Base-by-base conservation (phyloP, 768 basidiomycete genomes). In the Leccinum olivaceopallidum region DNA sequence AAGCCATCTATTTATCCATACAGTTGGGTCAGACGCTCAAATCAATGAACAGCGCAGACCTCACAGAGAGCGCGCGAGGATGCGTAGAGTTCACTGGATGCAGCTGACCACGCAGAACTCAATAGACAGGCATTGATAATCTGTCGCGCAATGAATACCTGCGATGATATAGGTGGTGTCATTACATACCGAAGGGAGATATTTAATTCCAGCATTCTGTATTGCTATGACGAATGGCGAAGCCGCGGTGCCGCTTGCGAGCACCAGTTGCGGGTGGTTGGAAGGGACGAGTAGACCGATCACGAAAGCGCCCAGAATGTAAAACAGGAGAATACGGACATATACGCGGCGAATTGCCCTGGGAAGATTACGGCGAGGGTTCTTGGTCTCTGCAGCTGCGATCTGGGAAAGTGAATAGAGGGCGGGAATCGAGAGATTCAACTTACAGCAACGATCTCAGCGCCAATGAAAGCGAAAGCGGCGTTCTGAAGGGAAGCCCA, bases 61-160 rank as follows among this genome's bases (percentile, higher is more conserved):
- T 66, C 63, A 91, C 90, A 95, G 9, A 98, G 81, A 0, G 89
- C 90, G 58, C 91, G 86, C 18, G 94, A 94, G 51, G 89, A 88
- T 5, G 93, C 16, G 26, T 50, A 50, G 20, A 50, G 22, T 8
- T 28, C 49, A 26, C 49, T 50, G 49, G 49, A 50, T 14, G 49
- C 49, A 6, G 49, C 49, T 6, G 49, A 50, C 49, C 49, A 50
- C 7, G 49, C 49, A 26, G 49, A 50, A 50, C 6, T 24, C 20
- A 50, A 26, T 16, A 50, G 14, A 28, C 20, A 22, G 16, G 49
- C 49, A 50, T 50, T 50, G 49, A 50, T 50, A 18, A 50, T 9
- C 49, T 50, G 16, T 50, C 6, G 14, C 16, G 4, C 26, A 26
- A 28, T 22, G 8, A 28, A 24, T 24, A 49, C 6, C 47, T 49